Percentiles rank a stretch among this genome's conserved stretches.
Evolutionary conservation across 805 yeast genomes (phyloP).

Genomic region (Cyberlindnera mrakii): DNA sequence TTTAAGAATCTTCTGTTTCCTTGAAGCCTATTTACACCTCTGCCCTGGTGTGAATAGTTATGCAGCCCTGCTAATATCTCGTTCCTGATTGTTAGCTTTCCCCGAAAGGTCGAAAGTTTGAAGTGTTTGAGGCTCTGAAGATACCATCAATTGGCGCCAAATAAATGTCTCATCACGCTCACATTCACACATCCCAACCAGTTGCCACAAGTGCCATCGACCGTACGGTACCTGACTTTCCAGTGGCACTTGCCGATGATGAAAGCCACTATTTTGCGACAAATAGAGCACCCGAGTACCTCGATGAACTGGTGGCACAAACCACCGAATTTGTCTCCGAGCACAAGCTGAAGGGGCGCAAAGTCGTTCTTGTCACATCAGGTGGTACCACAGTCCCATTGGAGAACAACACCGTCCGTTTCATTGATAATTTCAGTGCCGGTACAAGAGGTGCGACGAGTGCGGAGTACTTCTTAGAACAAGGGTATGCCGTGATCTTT

Average conservation of each 20-base stretch:
- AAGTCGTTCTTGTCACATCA: constrained; percentile 78
- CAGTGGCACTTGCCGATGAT: constrained; percentile 63
- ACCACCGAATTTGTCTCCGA: constrained; percentile 54
- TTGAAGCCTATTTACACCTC: too few species aligned
- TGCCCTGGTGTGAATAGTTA: too few species aligned
- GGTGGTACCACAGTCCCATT: constrained; percentile 99
- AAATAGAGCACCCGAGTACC: constrained; percentile 69
- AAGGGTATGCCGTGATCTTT: constrained; percentile 89
- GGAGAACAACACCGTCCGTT: constrained; percentile 93
- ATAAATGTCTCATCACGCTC: constrained; percentile 1
- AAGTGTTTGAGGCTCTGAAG: neutral
- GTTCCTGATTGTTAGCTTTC: too few species aligned
- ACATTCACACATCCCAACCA: constrained; percentile 63
- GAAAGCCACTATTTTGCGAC: constrained; percentile 72
- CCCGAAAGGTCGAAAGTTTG: too few species aligned
- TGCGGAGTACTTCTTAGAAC: constrained; percentile 82
- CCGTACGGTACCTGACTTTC: constrained; percentile 66
- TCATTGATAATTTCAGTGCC: constrained; percentile 94
- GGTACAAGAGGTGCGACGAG: constrained; percentile 97
- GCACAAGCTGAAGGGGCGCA: constrained; percentile 40
- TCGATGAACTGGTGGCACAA: constrained; percentile 52
- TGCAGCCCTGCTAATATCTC: too few species aligned
- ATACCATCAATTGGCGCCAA: neutral
- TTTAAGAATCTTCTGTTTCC: too few species aligned
- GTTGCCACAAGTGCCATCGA: constrained; percentile 73